Evolutionary conservation across 2,329 filamentous ascomycete species (phyloP).

Genomic region (Elsinoe arachidis): DNA sequence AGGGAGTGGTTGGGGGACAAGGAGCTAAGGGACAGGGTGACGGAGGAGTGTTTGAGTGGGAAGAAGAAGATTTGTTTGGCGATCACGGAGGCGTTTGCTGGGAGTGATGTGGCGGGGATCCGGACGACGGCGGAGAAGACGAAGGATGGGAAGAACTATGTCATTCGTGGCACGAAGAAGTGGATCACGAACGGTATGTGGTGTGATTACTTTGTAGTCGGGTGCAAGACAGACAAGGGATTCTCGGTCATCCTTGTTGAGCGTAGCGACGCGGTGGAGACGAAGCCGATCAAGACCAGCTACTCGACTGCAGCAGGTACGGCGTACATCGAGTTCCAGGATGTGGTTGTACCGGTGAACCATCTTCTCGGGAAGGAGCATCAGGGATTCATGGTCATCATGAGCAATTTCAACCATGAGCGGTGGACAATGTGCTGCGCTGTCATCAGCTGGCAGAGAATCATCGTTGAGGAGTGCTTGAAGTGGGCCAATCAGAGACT

Average conservation of each 20-base stretch:
- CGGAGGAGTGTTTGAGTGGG: conserved; percentile 64
- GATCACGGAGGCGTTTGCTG: conserved; percentile 82
- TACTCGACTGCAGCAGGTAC: conserved; percentile 75
- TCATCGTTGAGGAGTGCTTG: conserved; percentile 71
- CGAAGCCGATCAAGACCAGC: conserved; percentile 67
- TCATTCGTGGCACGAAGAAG: conserved; percentile 67
- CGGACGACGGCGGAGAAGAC: conserved; percentile 72
- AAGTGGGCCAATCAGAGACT: conserved; percentile 85
- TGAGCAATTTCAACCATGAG: conserved; percentile 77
- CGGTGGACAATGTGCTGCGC: conserved; percentile 38
- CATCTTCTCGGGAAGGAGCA: conserved; percentile 74
- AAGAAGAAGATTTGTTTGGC: conserved; percentile 84
- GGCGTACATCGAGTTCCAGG: conserved; percentile 72
- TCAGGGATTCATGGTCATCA: conserved; percentile 76
- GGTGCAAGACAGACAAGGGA: conserved; percentile 69
- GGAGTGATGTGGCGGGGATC: conserved; percentile 70
- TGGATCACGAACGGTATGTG: conserved; percentile 80
- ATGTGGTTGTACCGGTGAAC: conserved; percentile 73
- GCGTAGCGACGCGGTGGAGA: conserved; percentile 65
- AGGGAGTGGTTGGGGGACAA: conserved; percentile 68
- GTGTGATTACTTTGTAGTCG: conserved; percentile 74
- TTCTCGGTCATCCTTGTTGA: conserved; percentile 70
- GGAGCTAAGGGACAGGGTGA: conserved; percentile 56
- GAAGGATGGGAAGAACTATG: conserved; percentile 63
- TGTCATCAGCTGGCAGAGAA: conserved; percentile 56